Conservation (phyloP, 2,329 filamentous ascomycete species). For the Ustulina deusta region DNA sequence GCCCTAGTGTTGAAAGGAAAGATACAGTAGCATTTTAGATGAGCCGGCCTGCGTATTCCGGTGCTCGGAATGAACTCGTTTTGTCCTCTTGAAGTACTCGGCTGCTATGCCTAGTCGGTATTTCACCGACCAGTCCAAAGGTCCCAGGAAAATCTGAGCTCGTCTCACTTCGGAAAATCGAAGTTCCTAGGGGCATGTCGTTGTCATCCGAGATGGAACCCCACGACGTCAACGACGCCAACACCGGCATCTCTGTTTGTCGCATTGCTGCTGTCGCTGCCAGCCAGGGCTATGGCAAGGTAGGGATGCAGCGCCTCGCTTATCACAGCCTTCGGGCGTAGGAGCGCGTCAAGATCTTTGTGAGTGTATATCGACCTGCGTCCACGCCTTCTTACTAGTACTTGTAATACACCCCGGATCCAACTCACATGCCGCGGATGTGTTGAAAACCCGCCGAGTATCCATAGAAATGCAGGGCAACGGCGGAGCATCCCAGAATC, state of each 20-base stretch:
- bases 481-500: slow-evolving; percentile 31
- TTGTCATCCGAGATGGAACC: not conserved
- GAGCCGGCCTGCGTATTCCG: not conserved
- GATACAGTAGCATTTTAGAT: not conserved
- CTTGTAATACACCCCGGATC: slow-evolving; percentile 31
- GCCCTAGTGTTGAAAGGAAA: not conserved
- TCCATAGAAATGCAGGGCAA: slow-evolving; percentile 13
- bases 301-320: slow-evolving; percentile 4
- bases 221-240: not conserved
- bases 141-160: not conserved
- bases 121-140: not conserved
- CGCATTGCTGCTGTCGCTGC: slow-evolving; percentile 5
- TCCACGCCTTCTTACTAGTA: slow-evolving; percentile 41
- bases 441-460: slow-evolving; percentile 41
- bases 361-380: slow-evolving; percentile 35
- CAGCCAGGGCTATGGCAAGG: not conserved
- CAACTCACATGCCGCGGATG: slow-evolving; percentile 35
- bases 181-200: not conserved
- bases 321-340: not conserved
- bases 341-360: not conserved
- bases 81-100: not conserved
- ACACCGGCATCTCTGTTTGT: not conserved
- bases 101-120: not conserved
- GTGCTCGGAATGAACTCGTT: slow-evolving; percentile 1
- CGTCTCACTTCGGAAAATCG: not conserved